These are phyloP conservation scores for Stevia rebaudiana DNA, from an alignment of 140 eudicot genomes.

Conservation along the genomic window DNA sequence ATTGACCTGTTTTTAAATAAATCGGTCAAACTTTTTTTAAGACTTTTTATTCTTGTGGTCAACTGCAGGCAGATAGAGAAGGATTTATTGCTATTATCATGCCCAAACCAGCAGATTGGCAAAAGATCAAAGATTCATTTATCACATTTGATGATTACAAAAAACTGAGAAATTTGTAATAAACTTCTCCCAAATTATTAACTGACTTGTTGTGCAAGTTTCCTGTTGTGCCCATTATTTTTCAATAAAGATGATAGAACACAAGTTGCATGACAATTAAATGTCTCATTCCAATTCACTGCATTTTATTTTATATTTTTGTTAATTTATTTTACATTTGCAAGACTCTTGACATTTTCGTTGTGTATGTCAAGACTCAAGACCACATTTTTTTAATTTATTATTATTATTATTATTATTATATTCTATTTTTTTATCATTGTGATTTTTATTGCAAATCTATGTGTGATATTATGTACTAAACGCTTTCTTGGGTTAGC, in stretches of 20 bases:
- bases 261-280: constrained; percentile 11
- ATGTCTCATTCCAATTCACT: too few relatives aligned
- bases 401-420: too few relatives aligned
- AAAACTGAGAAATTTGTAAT: constrained; percentile 47
- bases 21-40: background rate
- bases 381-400: too few relatives aligned
- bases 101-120: constrained; percentile 94
- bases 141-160: constrained; percentile 59
- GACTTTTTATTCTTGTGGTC: constrained; percentile 4
- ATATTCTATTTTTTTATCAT: too few relatives aligned
- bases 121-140: constrained; percentile 62
- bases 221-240: constrained; percentile 3
- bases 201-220: background rate
- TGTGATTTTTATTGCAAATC: too few relatives aligned
- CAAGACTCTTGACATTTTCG: background rate
- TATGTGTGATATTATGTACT: too few relatives aligned
- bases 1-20: background rate
- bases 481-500: too few relatives aligned
- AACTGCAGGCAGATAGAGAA: constrained; percentile 81
- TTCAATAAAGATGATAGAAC: constrained; percentile 16
- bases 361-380: too few relatives aligned
- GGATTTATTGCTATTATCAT: constrained; percentile 83
- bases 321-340: constrained; percentile 8
- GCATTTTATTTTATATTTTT: constrained; percentile 1
- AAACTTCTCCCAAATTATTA: background rate